These are phyloP conservation scores for Mycena amicta DNA, from an alignment of 768 basidiomycete genomes.

Conservation along the genomic window DNA sequence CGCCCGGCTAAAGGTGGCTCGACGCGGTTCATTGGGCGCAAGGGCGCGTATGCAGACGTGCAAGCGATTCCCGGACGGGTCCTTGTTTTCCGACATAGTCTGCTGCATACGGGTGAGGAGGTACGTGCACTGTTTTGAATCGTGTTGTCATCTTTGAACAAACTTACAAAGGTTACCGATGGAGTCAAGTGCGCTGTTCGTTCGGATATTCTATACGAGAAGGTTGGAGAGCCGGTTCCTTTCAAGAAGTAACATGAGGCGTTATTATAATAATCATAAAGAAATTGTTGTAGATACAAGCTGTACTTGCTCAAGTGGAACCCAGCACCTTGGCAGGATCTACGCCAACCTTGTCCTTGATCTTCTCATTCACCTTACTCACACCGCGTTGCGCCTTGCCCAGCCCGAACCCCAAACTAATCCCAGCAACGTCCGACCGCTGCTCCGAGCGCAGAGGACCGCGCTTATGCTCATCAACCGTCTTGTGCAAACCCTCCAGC, in stretches of 20 bases:
- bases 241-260: too few species aligned
- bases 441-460: slow-evolving; percentile 39
- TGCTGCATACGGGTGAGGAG: slow-evolving; percentile 20
- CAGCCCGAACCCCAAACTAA: slow-evolving; percentile 44
- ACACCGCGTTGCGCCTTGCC: slow-evolving; percentile 31
- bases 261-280: too few species aligned
- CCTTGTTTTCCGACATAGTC: slow-evolving; percentile 19
- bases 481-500: slow-evolving; percentile 58
- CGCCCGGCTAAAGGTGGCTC: slow-evolving; percentile 8
- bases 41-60: slow-evolving; percentile 15
- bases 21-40: slow-evolving; percentile 10
- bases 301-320: too few species aligned
- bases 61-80: slow-evolving; percentile 9
- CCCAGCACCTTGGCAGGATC: slow-evolving; percentile 28
- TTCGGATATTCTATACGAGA: slow-evolving; percentile 18
- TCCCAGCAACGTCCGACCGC: slow-evolving; percentile 45
- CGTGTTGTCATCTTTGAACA: too few species aligned
- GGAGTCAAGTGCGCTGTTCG: slow-evolving; percentile 19
- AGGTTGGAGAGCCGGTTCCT: slow-evolving; percentile 10
- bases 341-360: slow-evolving; percentile 30
- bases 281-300: too few species aligned
- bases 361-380: slow-evolving; percentile 30
- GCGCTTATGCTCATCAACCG: slow-evolving; percentile 49
- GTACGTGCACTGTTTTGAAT: background rate
- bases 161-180: slow-evolving; percentile 1